phyloP scores from a whole-genome alignment of 257 asterid species.

The Solanum virginianum region DNA sequence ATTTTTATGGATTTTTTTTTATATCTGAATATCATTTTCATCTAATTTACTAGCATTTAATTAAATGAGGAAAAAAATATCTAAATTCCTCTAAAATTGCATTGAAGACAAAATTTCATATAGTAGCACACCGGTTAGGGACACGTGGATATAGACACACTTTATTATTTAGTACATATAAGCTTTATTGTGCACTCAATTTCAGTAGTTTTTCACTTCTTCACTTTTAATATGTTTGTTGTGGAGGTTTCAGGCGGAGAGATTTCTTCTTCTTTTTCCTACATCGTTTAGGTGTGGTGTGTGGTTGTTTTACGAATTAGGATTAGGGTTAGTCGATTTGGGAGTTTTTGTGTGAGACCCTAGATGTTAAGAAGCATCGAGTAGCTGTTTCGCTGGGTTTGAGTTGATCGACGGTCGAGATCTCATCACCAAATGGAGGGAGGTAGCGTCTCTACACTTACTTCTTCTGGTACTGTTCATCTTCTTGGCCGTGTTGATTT shows the following conservation, averaged over 20 bases:
- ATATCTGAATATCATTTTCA: no score
- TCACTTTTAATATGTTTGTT: background rate
- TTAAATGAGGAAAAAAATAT: no score
- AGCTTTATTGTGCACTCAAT: no score
- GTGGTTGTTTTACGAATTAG: background rate
- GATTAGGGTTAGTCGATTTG: conserved; percentile 4
- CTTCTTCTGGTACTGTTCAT: no score
- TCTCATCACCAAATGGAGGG: no score
- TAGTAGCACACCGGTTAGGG: background rate
- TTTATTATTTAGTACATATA: background rate
- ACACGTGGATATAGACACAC: background rate
- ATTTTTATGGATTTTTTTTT: no score
- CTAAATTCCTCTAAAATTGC: no score
- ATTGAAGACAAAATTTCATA: background rate
- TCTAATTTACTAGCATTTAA: no score
- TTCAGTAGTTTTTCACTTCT: background rate
- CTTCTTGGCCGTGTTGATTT: no score
- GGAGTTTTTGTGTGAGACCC: background rate
- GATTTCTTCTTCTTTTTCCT: background rate
- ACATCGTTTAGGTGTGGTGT: background rate
- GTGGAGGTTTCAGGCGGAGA: background rate
- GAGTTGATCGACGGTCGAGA: conserved; percentile 53
- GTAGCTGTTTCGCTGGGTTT: conserved; percentile 30
- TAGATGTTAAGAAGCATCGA: conserved; percentile 32
- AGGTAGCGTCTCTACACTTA: no score